Evolutionary conservation across 2,329 filamentous ascomycete genomes (phyloP).

Genomic region (Aspergillus felis): DNA sequence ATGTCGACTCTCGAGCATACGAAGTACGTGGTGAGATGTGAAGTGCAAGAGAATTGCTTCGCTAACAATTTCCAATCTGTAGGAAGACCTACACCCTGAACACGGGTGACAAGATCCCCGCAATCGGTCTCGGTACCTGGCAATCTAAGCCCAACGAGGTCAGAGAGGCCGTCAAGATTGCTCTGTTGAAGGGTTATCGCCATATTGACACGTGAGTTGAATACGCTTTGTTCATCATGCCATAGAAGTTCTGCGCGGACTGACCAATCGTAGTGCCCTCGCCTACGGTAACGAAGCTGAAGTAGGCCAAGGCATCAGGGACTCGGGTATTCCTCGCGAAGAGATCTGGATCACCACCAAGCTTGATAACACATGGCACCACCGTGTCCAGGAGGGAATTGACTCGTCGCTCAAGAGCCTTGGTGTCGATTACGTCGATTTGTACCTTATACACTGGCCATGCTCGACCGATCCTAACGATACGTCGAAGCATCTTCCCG

Average conservation of each 20-base stretch:
- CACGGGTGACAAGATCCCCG: conserved; percentile 47
- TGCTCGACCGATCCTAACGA: conserved; percentile 51
- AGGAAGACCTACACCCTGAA: conserved; percentile 46
- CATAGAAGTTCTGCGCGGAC: background rate
- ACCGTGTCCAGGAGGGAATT: conserved; percentile 59
- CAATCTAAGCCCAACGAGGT: conserved; percentile 53
- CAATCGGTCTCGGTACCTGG: conserved; percentile 54
- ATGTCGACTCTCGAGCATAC: conserved; percentile 28
- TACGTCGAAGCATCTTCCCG: conserved; percentile 60
- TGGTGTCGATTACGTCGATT: conserved; percentile 64
- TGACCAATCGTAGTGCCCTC: conserved; percentile 25
- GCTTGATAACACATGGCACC: conserved; percentile 63
- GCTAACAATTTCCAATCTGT: conserved; percentile 1
- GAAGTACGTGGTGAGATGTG: conserved; percentile 19
- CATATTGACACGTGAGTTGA: conserved; percentile 51
- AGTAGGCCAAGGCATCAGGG: conserved; percentile 62
- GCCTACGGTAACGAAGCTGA: conserved; percentile 64
- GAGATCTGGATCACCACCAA: conserved; percentile 69
- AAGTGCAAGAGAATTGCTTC: background rate
- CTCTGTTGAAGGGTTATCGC: conserved; percentile 50
- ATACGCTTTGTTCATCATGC: background rate
- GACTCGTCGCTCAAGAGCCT: conserved; percentile 61
- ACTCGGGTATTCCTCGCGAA: conserved; percentile 62
- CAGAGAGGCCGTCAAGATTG: conserved; percentile 45
- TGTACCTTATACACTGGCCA: conserved; percentile 70